Evolutionary conservation across 139 green algal genomes (phyloP), one percentile per base, ranked within the genome.

Genomic region (Micromonas pusilla): DNA sequence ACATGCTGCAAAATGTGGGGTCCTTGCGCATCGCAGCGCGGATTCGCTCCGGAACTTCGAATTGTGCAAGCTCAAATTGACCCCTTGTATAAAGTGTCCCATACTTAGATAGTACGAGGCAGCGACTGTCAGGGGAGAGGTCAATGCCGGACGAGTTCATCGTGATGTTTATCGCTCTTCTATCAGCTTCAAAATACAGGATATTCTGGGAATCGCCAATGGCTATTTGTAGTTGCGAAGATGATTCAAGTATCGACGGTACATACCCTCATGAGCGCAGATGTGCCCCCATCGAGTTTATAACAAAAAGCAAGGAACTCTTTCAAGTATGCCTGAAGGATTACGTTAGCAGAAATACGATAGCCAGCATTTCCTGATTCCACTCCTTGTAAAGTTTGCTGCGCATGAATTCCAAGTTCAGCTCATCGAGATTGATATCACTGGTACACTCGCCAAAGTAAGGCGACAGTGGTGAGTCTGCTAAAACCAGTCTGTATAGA

Each of bases 341-440:
- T 34, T 2, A n/a, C 1, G 25, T 39, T 53, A 39, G 53, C 20
- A 34, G 28, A 37, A 60, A n/a, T 23, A 36, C 1, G 1, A 75
- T 25, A n/a, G n/a, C n/a, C n/a, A n/a, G n/a, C n/a, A n/a, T 64
- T 53, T 37, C 5, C 37, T 28, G 31, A 3, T 30, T 75, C 32
- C 19, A 30, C 19, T 62, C 68, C 85, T 98, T 98, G 91, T 98
- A 98, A 74, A 98, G 84, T 36, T 89, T 97, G 88, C 98, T 98
- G 30, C 85, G 57, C 77, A 98, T 93, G 80, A 97, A 93, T 85
- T 99, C 95, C 36, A 99, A 94, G 85, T 99, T 98, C 92, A 98
- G 97, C 80, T 99, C 95, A 75, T 98, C 95, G 82, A 99, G 86
- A 73, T 99, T 93, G 83, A 97, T 91, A 32, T 70, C 19, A 53